Evolutionary conservation across 176 grass and related monocot genomes (phyloP).

Genomic region (Areca catechu): DNA sequence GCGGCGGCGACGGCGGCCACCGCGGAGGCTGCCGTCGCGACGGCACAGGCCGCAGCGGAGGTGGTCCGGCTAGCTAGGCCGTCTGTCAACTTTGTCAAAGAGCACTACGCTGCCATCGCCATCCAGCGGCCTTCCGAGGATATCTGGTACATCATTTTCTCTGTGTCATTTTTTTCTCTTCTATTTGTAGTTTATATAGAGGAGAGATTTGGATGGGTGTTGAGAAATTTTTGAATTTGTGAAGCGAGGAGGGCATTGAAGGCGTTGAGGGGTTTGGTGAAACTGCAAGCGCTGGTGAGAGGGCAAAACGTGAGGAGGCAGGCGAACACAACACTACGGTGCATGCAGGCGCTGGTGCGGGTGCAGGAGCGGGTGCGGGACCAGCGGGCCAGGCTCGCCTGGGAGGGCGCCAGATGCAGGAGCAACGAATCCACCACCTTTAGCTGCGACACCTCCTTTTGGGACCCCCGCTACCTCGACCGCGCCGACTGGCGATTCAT

Average conservation of each 20-base stretch:
- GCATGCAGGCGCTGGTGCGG: slow-evolving; percentile 97
- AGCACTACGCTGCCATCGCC: slow-evolving; percentile 54
- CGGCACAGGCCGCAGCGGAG: too few species aligned
- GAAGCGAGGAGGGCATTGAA: slow-evolving; percentile 66
- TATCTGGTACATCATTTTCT: slow-evolving; percentile 40
- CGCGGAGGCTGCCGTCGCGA: too few species aligned
- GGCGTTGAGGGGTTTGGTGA: slow-evolving; percentile 72
- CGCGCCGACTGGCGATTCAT: slow-evolving; percentile 62
- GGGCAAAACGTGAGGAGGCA: slow-evolving; percentile 96
- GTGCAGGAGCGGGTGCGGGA: slow-evolving; percentile 84
- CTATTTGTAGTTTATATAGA: neutral
- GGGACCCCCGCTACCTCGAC: slow-evolving; percentile 71
- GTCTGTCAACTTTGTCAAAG: slow-evolving; percentile 18
- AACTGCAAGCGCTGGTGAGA: slow-evolving; percentile 89
- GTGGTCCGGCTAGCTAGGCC: slow-evolving; percentile 43
- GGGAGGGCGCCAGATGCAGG: slow-evolving; percentile 36
- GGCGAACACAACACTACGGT: slow-evolving; percentile 82
- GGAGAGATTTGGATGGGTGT: too few species aligned
- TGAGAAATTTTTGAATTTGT: too few species aligned
- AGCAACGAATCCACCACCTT: slow-evolving; percentile 76
- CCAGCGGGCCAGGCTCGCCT: slow-evolving; percentile 71
- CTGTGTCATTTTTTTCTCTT: neutral
- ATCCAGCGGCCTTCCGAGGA: slow-evolving; percentile 80
- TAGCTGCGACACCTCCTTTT: slow-evolving; percentile 55
- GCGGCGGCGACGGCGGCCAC: too few species aligned